These are phyloP conservation scores for Saksenaea vasiformis DNA, from an alignment of 371 early-diverging fungal species.

Conservation along the genomic window DNA sequence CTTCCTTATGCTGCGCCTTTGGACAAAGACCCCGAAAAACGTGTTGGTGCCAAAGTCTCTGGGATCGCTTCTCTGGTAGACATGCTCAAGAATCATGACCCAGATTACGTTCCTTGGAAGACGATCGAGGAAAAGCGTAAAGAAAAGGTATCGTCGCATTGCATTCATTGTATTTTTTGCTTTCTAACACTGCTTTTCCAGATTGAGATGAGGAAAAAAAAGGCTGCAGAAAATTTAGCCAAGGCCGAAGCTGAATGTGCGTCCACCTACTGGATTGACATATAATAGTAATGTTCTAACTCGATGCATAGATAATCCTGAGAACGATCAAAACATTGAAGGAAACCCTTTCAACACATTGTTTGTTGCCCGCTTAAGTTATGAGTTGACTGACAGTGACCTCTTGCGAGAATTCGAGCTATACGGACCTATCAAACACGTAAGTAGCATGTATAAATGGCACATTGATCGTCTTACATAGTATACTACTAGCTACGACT, in stretches of 20 bases:
- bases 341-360: constrained; percentile 94
- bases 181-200: constrained; percentile 19
- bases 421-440: constrained; percentile 83
- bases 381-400: constrained; percentile 80
- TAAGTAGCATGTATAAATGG: constrained; percentile 39
- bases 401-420: constrained; percentile 80
- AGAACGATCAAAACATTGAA: constrained; percentile 65
- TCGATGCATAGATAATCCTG: constrained; percentile 65
- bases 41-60: constrained; percentile 58
- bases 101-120: constrained; percentile 76
- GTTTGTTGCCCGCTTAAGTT: constrained; percentile 86
- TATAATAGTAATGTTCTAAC: constrained; percentile 12
- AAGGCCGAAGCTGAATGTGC: constrained; percentile 59
- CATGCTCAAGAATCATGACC: constrained; percentile 64
- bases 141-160: constrained; percentile 56
- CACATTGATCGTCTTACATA: no score
- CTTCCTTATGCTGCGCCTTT: constrained; percentile 71
- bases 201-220: constrained; percentile 55
- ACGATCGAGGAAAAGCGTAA: constrained; percentile 69
- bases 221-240: constrained; percentile 61
- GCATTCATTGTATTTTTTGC: neutral
- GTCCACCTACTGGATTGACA: neutral
- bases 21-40: constrained; percentile 72
- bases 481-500: constrained; percentile 64
- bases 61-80: constrained; percentile 73